phyloP scores from a whole-genome alignment of 306 rosid species.

The Glycine latifolia region DNA sequence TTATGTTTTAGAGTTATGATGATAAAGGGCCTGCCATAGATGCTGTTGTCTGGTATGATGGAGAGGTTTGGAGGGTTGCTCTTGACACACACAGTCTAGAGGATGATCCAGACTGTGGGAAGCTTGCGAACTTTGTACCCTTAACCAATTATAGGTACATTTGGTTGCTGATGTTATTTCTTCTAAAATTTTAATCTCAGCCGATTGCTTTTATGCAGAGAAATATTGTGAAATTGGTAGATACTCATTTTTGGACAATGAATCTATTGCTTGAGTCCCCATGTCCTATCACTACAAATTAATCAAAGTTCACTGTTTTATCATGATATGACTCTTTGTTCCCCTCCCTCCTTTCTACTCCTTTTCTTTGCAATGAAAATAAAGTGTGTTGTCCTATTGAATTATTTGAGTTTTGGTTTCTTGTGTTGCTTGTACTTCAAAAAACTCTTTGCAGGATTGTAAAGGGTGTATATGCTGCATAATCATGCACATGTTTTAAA shows the following conservation, averaged over 20 bases:
- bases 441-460: slow-evolving; percentile 17
- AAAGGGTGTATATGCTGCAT: neutral
- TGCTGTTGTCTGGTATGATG: slow-evolving; percentile 97
- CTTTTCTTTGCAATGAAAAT: slow-evolving; percentile 16
- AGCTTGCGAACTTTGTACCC: slow-evolving; percentile 82
- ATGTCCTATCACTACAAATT: slow-evolving; percentile 20
- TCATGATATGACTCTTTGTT: slow-evolving; percentile 11
- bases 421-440: slow-evolving; percentile 12
- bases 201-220: slow-evolving; percentile 22
- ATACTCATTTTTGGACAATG: slow-evolving; percentile 28
- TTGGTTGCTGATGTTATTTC: slow-evolving; percentile 39
- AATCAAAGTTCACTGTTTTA: slow-evolving; percentile 28
- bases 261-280: slow-evolving; percentile 25
- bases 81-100: slow-evolving; percentile 86
- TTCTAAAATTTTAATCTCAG: slow-evolving; percentile 31
- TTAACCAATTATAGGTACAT: slow-evolving; percentile 86
- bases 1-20: slow-evolving; percentile 70
- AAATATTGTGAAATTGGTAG: slow-evolving; percentile 23
- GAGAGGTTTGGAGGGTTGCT: slow-evolving; percentile 97
- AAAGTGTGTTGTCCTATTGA: slow-evolving; percentile 10
- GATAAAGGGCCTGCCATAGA: slow-evolving; percentile 95
- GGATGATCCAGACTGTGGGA: slow-evolving; percentile 79
- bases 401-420: slow-evolving; percentile 36
- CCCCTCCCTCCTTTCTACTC: slow-evolving; percentile 12
- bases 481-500: slow-evolving; percentile 22